These are phyloP conservation scores for Pleurotus citrinopileatus DNA, from an alignment of 768 basidiomycete genomes.

Conservation along the genomic window DNA sequence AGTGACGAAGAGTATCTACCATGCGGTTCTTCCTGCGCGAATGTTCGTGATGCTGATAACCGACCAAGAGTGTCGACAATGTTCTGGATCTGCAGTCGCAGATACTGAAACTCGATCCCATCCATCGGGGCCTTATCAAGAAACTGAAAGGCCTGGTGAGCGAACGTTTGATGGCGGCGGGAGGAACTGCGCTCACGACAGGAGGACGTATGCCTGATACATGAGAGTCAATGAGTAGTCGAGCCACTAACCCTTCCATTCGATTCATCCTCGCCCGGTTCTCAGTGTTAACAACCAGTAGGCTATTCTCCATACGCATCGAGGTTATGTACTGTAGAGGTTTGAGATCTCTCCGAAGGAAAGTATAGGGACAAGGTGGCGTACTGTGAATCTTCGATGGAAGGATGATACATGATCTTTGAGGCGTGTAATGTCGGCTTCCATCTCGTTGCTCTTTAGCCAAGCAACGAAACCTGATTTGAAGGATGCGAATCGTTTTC, in stretches of 20 bases:
- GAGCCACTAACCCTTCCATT: conserved; percentile 6
- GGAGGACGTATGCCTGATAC: neutral
- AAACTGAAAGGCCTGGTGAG: neutral
- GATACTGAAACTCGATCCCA: conserved; percentile 6
- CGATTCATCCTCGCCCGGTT: conserved; percentile 8
- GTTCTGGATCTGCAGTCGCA: conserved; percentile 2
- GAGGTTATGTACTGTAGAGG: conserved; percentile 4
- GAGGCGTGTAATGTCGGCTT: conserved; percentile 3
- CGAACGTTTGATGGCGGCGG: neutral
- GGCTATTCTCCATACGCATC: conserved; percentile 8
- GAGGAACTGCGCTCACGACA: neutral
- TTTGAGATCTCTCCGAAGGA: neutral
- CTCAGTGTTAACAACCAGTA: conserved; percentile 7
- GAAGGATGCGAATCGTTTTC: neutral
- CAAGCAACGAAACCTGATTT: neutral
- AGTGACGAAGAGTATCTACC: neutral
- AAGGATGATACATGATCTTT: conserved; percentile 8
- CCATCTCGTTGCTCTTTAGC: conserved; percentile 2
- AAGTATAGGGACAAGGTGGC: neutral
- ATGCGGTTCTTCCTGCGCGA: neutral
- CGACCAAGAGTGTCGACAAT: neutral
- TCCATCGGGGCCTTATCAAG: neutral
- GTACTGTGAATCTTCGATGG: conserved; percentile 4
- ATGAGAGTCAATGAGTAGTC: conserved; percentile 8
- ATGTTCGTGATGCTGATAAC: neutral